Evolutionary conservation across 345 rosid species (phyloP), one percentile per base, ranked within the genome.

Genomic region (Tarenaya hassleriana): DNA sequence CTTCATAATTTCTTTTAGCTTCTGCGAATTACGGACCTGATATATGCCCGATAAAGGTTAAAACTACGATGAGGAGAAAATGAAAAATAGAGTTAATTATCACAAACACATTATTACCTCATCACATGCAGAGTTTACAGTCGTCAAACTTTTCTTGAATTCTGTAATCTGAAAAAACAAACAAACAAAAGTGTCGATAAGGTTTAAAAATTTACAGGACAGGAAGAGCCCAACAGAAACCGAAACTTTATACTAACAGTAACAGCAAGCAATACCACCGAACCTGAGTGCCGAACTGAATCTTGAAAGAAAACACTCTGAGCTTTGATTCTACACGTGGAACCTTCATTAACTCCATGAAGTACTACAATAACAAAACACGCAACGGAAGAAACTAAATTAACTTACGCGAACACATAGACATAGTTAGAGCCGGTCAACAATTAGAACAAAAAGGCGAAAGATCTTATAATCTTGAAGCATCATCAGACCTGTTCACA

Each of bases 1-100:
- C 71, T 88, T 95, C 98, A 92, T 92, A 77, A 92, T 69, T 75
- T 92, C 96, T 20, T 95, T 95, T 70, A 92, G 61, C 66, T 92
- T 92, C 13, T 56, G 70, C 1, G 98, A 92, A 41, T 92, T 95
- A 68, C 84, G 88, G 55, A 91, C 98, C 98, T 91, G 78, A 56
- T 20, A 55, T 34, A 50, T 39, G 46, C 19, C 41, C 32, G 39
- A 33, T 39, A 55, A 29, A 66, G 54, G 49, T 49, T 63, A 50
- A 10, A 17, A 60, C 61, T 52, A 73, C 34, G 47, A 58, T 34
- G 51, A 34, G 35, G 37, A n/a, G n/a, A n/a, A n/a, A n/a, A n/a
- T n/a, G n/a, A n/a, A n/a, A n/a, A n/a, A n/a, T n/a, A n/a, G n/a
- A n/a, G n/a, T n/a, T n/a, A n/a, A n/a, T n/a, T n/a, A n/a, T n/a